These are phyloP conservation scores for Chytridiales sp. DNA, from an alignment of 371 early-diverging fungal genomes.

Conservation along the genomic window DNA sequence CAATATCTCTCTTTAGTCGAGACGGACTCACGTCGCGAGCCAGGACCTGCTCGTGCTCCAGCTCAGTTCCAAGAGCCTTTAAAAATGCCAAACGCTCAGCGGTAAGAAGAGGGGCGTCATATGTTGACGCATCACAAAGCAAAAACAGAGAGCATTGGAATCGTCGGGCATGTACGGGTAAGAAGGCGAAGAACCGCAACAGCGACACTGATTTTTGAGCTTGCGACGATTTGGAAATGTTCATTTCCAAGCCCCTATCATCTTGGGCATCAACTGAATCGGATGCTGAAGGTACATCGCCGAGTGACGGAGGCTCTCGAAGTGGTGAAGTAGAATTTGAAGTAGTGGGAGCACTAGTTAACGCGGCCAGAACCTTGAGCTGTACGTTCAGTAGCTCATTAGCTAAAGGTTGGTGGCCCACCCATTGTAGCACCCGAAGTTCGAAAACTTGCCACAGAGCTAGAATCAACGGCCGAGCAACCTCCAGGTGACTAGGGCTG, in stretches of 20 bases:
- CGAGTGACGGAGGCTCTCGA: too few relatives aligned
- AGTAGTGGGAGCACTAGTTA: conserved; percentile 25
- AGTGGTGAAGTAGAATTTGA: background rate
- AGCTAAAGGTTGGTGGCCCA: conserved; percentile 41
- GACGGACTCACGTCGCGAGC: conserved; percentile 42
- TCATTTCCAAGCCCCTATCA: too few relatives aligned
- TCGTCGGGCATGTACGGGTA: conserved; percentile 36
- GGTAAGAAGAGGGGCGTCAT: conserved; percentile 29
- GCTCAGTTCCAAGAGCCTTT: conserved; percentile 17
- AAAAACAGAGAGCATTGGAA: conserved; percentile 47
- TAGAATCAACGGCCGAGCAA: conserved; percentile 50
- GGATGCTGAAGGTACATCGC: too few relatives aligned
- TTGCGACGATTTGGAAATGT: too few relatives aligned
- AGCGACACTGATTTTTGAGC: conserved; percentile 5
- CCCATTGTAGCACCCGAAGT: conserved; percentile 48
- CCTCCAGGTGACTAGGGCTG: conserved; percentile 26
- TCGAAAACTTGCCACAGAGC: conserved; percentile 59
- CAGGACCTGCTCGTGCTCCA: conserved; percentile 45
- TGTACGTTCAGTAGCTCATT: conserved; percentile 43
- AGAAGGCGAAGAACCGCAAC: conserved; percentile 10
- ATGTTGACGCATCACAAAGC: conserved; percentile 45
- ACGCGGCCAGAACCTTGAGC: conserved; percentile 37
- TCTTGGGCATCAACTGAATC: too few relatives aligned
- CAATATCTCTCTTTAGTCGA: conserved; percentile 39
- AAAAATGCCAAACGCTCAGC: conserved; percentile 13